Percentiles rank a stretch among this genome's conserved stretches.
Conservation (phyloP, 257 asterid genomes). For the Perilla frutescens region DNA sequence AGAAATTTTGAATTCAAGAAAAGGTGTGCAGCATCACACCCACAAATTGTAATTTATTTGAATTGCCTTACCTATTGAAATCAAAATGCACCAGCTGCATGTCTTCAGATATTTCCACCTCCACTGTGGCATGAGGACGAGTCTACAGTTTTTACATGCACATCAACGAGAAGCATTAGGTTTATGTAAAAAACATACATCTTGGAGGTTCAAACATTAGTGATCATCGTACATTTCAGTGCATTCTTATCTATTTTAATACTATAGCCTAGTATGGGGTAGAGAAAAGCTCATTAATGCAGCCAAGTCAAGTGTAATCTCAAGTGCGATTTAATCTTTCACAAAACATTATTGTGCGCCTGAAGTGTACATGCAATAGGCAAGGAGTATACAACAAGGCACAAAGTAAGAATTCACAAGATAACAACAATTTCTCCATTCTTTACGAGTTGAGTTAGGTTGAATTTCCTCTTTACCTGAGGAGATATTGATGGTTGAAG, state of each 20-base stretch:
- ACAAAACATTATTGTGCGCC: background rate
- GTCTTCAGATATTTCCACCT: constrained; percentile 99
- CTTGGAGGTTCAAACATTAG: constrained; percentile 14
- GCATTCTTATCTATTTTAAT: background rate
- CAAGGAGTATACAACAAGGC: background rate
- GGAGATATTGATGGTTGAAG: background rate
- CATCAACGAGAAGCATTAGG: constrained; percentile 27
- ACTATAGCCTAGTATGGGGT: constrained; percentile 15
- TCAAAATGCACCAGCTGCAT: constrained; percentile 99
- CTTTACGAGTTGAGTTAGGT: background rate
- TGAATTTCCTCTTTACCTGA: constrained; percentile 1
- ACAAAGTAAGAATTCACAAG: background rate
- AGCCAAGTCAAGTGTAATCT: constrained; percentile 4
- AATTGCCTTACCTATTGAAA: constrained; percentile 73
- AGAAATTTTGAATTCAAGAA: background rate
- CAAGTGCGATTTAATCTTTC: background rate
- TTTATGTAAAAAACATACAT: background rate
- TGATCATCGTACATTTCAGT: constrained; percentile 8
- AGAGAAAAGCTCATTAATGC: background rate
- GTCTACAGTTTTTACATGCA: constrained; percentile 58
- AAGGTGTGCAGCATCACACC: background rate
- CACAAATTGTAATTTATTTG: background rate
- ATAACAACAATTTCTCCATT: background rate
- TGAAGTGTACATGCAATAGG: background rate
- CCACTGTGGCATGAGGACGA: constrained; percentile 99